phyloP scores from a whole-genome alignment of 1,139 yeast species.

The Blastobotrys arbuscula region DNA sequence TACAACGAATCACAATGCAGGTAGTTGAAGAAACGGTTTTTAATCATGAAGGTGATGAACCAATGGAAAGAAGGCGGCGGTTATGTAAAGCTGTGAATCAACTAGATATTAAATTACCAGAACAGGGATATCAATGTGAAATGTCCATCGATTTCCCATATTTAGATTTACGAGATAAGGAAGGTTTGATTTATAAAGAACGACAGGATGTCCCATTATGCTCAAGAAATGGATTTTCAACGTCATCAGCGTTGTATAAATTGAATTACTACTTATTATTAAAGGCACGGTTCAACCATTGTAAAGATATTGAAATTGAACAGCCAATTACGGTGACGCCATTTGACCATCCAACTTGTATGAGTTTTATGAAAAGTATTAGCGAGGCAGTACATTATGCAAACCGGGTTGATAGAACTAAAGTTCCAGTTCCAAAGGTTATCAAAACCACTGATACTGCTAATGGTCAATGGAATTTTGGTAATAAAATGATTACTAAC shows the following conservation, averaged over 20 bases:
- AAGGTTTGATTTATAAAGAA: conserved; percentile 32
- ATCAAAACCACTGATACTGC: conserved; percentile 17
- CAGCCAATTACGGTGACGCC: conserved; percentile 36
- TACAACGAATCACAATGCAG: conserved; percentile 34
- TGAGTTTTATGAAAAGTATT: conserved; percentile 33
- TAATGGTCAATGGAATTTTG: conserved; percentile 5
- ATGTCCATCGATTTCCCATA: conserved; percentile 32
- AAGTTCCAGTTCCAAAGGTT: conserved; percentile 15
- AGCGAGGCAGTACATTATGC: conserved; percentile 34
- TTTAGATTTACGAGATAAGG: conserved; percentile 26
- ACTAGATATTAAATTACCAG: conserved; percentile 29
- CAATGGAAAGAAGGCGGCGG: conserved; percentile 30
- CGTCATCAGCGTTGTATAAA: conserved; percentile 34
- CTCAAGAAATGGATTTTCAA: conserved; percentile 35
- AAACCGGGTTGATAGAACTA: conserved; percentile 31
- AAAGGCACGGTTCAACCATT: conserved; percentile 36
- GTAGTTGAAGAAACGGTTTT: conserved; percentile 35
- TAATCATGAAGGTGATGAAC: conserved; percentile 32
- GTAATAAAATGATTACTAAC: conserved; percentile 1
- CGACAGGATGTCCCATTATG: conserved; percentile 34
- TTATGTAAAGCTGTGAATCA: conserved; percentile 30
- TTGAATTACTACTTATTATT: conserved; percentile 33
- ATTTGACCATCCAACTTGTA: conserved; percentile 37
- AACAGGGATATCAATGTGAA: conserved; percentile 28
- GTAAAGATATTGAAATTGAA: conserved; percentile 37